Evolutionary conservation across 176 grass and related monocot genomes (phyloP).

Genomic region (Phoenix dactylifera): DNA sequence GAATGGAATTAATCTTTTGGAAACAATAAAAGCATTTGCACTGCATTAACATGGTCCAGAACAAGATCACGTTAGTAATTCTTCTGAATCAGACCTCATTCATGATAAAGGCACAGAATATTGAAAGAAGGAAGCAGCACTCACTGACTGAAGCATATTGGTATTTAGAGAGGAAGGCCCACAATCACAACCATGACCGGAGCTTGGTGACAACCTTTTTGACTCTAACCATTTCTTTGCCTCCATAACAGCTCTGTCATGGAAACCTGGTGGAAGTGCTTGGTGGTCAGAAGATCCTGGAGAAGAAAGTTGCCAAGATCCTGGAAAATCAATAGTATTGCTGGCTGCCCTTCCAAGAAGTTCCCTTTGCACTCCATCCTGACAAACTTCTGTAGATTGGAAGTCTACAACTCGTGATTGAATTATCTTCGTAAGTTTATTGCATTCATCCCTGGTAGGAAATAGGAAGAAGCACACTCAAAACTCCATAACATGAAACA

Average conservation of each 20-base stretch:
- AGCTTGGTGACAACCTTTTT: constrained; percentile 18
- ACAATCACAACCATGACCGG: constrained; percentile 8
- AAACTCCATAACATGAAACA: background rate
- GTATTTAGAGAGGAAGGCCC: constrained; percentile 23
- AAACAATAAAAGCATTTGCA: too few relatives aligned
- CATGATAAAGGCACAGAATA: constrained; percentile 5
- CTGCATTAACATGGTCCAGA: background rate
- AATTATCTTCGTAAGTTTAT: constrained; percentile 64
- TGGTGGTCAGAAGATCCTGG: constrained; percentile 20
- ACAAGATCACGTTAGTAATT: background rate
- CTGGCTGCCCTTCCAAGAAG: background rate
- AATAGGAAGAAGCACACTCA: constrained; percentile 16
- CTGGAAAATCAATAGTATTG: constrained; percentile 21
- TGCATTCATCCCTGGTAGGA: constrained; percentile 58
- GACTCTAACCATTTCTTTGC: constrained; percentile 29
- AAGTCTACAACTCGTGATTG: constrained; percentile 55
- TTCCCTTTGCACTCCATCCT: constrained; percentile 5
- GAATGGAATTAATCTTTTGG: too few relatives aligned
- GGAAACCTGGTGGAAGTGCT: constrained; percentile 16
- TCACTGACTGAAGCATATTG: constrained; percentile 15
- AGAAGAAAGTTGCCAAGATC: constrained; percentile 17
- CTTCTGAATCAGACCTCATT: background rate
- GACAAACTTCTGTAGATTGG: constrained; percentile 24
- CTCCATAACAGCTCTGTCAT: constrained; percentile 26
- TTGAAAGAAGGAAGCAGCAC: constrained; percentile 6